Base-by-base conservation (phyloP, 306 rosid species). In the Mimosa pudica region DNA sequence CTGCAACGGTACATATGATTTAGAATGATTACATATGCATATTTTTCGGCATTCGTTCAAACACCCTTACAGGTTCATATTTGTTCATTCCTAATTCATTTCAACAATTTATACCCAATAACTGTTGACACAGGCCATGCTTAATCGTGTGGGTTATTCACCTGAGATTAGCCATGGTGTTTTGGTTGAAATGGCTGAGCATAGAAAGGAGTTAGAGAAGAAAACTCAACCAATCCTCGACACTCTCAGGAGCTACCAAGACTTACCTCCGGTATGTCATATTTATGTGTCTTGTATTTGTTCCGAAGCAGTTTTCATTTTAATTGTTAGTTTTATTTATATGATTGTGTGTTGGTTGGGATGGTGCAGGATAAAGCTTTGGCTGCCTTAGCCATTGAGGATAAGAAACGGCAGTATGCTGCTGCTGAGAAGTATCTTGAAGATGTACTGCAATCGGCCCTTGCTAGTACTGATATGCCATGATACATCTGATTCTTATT, bases 321-420 rank as follows among this genome's bases (percentile, higher is more conserved):
- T 13, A 38, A 72, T 69, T 17, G 35, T 67, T 82, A 41, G 42
- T 64, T 77, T 77, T 35, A 38, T 42, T 57, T 8, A 58, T 41
- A 20, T 73, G 73, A 73, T 14, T 80, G 55, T 83, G 13, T 58
- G 70, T 38, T 8, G 65, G 69, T 72, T 77, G 73, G 7, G 51
- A 74, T 81, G 83, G 10, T 87, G 42, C 92, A 91, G 99, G 98
- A 95, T 74, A 95, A 93, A 88, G 98, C 99, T 68, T 84, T 93
- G 88, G 99, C 99, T 79, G 98, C 97, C 77, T 86, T 95, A 44
- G 98, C 99, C 67, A 95, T 95, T 61, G 99, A 95, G 91, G 97
- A 93, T 80, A 95, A 95, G 91, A 95, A 95, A 86, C 85, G 92
- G 84, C 98, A 92, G 81, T 92, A 82, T 71, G 96, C 93, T 57